Evolutionary conservation across 352 stramenopile genomes (phyloP), one percentile per base, ranked within the genome.

Genomic region (Globisporangium iwayamae): DNA sequence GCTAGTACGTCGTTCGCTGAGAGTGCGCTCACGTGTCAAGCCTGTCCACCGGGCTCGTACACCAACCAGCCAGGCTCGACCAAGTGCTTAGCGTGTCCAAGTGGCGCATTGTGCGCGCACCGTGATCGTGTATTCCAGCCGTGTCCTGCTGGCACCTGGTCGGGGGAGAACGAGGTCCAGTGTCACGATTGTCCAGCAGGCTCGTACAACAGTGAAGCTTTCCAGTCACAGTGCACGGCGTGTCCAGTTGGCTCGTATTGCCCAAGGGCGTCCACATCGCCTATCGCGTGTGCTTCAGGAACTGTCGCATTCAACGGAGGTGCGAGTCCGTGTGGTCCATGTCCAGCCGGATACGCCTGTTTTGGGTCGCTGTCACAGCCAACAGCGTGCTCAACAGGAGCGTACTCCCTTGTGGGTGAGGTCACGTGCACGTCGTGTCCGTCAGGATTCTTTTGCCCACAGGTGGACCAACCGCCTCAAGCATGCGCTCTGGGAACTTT

Each of bases 81-180:
- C 22, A 63, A 25, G 0, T 91, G 81, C 43, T 52, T 75, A 0
- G n/a, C 65, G 2, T 89, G 80, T 53, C 80, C 78, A 10, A 60
- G 58, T 6, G 79, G 79, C 3, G 72, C 77, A 9, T 82, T 48
- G 6, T 79, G 70, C 63, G 63, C 7, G 32, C 59, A 63, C 60
- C 32, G 30, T 16, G 62, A 41, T 55, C 18, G 4, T 43, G 51
- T 56, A 4, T 69, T 65, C 30, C 51, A 73, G 20, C 56, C 59
- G 11, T 97, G 90, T 65, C 70, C 80, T 4, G 57, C 67, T 18
- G 87, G 87, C 14, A 79, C 72, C 20, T 92, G 80, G 62, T 77
- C 79, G 11, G 48, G 46, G 18, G 66, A 43, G 1, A 69, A 74
- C 20, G 59, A 85, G 14, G 60, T 56, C 4, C 55, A 67, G 34